Percentiles rank a stretch among this genome's conserved stretches.
These are phyloP conservation scores for Ogataea allantospora DNA, from an alignment of 805 yeast genomes.

Conservation along the genomic window DNA sequence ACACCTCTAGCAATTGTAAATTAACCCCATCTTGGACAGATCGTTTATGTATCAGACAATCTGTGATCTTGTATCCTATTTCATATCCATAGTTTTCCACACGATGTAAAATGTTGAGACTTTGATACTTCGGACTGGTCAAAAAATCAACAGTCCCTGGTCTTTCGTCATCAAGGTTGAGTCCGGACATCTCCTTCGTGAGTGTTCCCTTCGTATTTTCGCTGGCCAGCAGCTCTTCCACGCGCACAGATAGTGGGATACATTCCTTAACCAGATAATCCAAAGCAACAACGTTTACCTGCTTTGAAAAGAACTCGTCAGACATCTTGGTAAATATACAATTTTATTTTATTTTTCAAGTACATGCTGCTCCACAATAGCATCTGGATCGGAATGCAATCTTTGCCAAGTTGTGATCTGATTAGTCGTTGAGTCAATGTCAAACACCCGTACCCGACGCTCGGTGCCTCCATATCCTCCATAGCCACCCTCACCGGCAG, in stretches of 20 bases:
- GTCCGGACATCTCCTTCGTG: slow-evolving; percentile 10
- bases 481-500: slow-evolving; percentile 92
- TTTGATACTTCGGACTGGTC: slow-evolving; percentile 31
- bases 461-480: slow-evolving; percentile 88
- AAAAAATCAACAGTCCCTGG: slow-evolving; percentile 43
- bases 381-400: slow-evolving; percentile 52
- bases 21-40: slow-evolving; percentile 22
- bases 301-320: slow-evolving; percentile 26
- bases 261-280: slow-evolving; percentile 72
- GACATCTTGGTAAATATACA: slow-evolving; percentile 3
- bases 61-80: slow-evolving; percentile 35
- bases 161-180: slow-evolving; percentile 16
- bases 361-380: slow-evolving; percentile 10
- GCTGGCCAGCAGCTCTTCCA: slow-evolving; percentile 46
- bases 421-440: slow-evolving; percentile 51
- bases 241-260: slow-evolving; percentile 67
- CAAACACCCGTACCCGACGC: slow-evolving; percentile 75
- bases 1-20: slow-evolving; percentile 50
- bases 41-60: slow-evolving; percentile 29
- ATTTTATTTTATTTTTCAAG: slow-evolving; percentile 6
- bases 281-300: slow-evolving; percentile 55
- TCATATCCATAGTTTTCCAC: slow-evolving; percentile 69
- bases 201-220: slow-evolving; percentile 14
- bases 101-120: slow-evolving; percentile 55
- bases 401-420: slow-evolving; percentile 71